These are phyloP conservation scores for Oryza meridionalis DNA, from an alignment of 176 grass and related monocot species.

Conservation along the genomic window DNA sequence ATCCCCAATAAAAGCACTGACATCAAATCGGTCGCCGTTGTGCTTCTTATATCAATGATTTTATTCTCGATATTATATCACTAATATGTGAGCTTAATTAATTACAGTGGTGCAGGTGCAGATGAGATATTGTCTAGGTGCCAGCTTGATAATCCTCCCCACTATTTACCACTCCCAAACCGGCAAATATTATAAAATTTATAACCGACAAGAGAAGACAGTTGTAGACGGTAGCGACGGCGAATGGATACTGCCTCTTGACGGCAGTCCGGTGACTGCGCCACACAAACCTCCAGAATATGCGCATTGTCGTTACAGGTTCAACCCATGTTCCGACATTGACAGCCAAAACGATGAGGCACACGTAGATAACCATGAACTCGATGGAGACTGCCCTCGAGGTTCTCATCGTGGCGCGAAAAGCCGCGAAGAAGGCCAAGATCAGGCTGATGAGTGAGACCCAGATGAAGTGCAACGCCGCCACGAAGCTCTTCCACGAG, in stretches of 20 bases:
- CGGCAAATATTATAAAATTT: background rate
- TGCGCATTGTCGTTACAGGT: background rate
- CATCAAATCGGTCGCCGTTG: too few species aligned
- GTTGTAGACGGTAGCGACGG: background rate
- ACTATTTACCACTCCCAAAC: too few species aligned
- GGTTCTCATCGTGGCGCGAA: background rate
- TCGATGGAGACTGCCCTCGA: too few species aligned
- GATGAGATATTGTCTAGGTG: too few species aligned
- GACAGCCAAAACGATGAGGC: fast-evolving
- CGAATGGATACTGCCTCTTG: background rate
- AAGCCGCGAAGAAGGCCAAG: conserved; percentile 12
- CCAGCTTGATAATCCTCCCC: too few species aligned
- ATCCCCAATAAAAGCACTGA: too few species aligned
- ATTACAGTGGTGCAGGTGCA: too few species aligned
- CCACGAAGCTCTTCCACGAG: conserved; percentile 5
- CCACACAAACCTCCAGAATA: background rate
- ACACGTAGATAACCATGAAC: background rate
- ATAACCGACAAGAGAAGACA: background rate
- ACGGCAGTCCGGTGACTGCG: background rate
- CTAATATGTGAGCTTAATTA: too few species aligned
- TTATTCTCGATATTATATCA: too few species aligned
- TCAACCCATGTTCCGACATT: fast-evolving
- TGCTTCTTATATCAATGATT: too few species aligned
- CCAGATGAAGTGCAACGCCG: background rate
- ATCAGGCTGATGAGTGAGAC: background rate